phyloP scores from a whole-genome alignment of 768 basidiomycete species.

The Polyporus arcularius region DNA sequence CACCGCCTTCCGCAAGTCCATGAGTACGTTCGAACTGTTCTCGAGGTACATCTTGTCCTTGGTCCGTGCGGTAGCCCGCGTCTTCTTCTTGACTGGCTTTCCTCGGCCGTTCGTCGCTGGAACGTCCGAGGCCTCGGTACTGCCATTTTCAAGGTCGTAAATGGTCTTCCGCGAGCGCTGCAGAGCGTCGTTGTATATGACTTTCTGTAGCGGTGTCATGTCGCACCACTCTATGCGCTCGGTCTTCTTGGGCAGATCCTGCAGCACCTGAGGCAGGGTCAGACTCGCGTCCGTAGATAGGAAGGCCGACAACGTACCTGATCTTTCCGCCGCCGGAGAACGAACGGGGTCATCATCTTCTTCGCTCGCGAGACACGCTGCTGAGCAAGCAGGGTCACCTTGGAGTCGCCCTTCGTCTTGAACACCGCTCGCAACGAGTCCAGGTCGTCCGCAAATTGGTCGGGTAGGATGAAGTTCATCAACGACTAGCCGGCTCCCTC shows the following conservation, averaged over 20 bases:
- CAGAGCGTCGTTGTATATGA: conserved; percentile 85
- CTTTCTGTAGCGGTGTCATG: conserved; percentile 80
- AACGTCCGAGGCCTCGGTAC: conserved; percentile 34
- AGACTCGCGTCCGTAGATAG: neutral
- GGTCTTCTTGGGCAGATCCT: conserved; percentile 89
- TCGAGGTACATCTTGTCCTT: conserved; percentile 73
- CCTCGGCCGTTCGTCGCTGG: conserved; percentile 27
- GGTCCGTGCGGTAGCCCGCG: conserved; percentile 41
- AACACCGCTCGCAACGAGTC: conserved; percentile 90
- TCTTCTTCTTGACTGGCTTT: conserved; percentile 47
- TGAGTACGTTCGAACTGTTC: conserved; percentile 91
- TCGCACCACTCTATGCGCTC: conserved; percentile 96
- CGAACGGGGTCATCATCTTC: conserved; percentile 99
- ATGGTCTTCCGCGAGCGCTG: conserved; percentile 83
- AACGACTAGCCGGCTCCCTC: conserved; percentile 64
- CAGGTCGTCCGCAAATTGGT: conserved; percentile 79
- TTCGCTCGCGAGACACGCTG: conserved; percentile 94
- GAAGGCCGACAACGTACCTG: conserved; percentile 50
- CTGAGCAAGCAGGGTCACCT: conserved; percentile 84
- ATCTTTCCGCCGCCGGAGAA: conserved; percentile 94
- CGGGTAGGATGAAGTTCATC: conserved; percentile 96
- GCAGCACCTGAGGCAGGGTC: conserved; percentile 62
- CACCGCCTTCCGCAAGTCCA: conserved; percentile 96
- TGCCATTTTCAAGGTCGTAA: conserved; percentile 45
- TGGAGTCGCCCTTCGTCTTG: conserved; percentile 93